phyloP scores from a whole-genome alignment of 2,329 filamentous ascomycete genomes.

The Ophiostoma ips region DNA sequence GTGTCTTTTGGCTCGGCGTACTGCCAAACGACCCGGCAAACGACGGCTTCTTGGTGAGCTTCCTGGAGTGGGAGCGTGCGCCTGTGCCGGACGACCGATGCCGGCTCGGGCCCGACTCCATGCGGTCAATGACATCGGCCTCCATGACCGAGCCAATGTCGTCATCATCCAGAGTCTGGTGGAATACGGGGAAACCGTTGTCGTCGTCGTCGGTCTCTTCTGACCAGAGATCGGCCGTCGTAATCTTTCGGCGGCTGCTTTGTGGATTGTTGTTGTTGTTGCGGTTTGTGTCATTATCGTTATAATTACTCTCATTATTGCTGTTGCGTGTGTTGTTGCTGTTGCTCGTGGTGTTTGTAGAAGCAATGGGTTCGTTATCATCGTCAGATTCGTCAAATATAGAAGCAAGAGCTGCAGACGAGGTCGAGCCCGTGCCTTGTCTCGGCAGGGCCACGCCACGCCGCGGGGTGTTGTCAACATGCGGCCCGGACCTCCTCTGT shows the following conservation, averaged over 20 bases:
- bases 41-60: conserved; percentile 13
- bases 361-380: conserved; percentile 5
- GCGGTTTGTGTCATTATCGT: conserved; percentile 17
- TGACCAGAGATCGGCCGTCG: background rate
- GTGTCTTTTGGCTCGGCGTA: conserved; percentile 13
- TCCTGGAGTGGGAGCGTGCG: conserved; percentile 9
- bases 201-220: conserved; percentile 6
- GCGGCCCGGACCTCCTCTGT: conserved; percentile 16
- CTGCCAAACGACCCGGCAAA: conserved; percentile 20
- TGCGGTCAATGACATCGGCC: conserved; percentile 37
- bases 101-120: conserved; percentile 33
- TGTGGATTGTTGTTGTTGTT: background rate
- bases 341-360: background rate
- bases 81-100: conserved; percentile 16
- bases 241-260: background rate
- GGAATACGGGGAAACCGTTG: conserved; percentile 9
- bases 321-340: background rate
- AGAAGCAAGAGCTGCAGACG: conserved; percentile 20
- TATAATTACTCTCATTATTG: conserved; percentile 2
- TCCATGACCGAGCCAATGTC: conserved; percentile 31
- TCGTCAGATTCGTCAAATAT: conserved; percentile 31
- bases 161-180: conserved; percentile 31
- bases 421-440: conserved; percentile 17
- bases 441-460: conserved; percentile 38
- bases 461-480: conserved; percentile 23